These are phyloP conservation scores for Mycothermus thermophilus DNA, from an alignment of 495 filamentous ascomycete genomes.

Conservation along the genomic window DNA sequence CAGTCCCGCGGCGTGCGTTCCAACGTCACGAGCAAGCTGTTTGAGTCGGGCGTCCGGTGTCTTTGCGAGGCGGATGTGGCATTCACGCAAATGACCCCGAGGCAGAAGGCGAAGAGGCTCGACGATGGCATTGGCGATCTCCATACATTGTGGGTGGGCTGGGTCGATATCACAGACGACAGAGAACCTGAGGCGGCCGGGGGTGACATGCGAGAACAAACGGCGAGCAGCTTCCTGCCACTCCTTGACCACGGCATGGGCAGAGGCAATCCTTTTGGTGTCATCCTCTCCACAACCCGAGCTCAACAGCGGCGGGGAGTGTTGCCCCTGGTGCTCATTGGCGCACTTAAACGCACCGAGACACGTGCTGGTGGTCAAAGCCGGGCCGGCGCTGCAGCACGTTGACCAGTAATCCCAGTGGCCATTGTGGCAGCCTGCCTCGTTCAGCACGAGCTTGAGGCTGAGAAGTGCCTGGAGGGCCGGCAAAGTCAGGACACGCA, in stretches of 20 bases:
- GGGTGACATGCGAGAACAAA: neutral
- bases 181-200: neutral
- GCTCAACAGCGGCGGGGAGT: neutral
- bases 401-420: no score
- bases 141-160: neutral
- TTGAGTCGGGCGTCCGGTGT: neutral
- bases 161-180: constrained; percentile 2
- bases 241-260: neutral
- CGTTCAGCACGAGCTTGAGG: constrained; percentile 1
- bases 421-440: neutral
- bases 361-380: neutral
- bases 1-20: neutral
- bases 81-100: neutral
- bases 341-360: neutral
- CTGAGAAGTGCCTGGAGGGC: neutral
- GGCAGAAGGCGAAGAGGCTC: neutral
- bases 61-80: neutral
- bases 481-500: neutral
- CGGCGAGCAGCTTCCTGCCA: neutral
- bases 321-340: neutral
- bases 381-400: neutral
- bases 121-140: neutral
- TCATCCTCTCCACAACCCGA: no score
- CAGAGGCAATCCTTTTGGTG: neutral
- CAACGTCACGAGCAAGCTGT: neutral